Conservation (phyloP, 2,329 filamentous ascomycete species). For the Gnomoniopsis smithogilvyi region DNA sequence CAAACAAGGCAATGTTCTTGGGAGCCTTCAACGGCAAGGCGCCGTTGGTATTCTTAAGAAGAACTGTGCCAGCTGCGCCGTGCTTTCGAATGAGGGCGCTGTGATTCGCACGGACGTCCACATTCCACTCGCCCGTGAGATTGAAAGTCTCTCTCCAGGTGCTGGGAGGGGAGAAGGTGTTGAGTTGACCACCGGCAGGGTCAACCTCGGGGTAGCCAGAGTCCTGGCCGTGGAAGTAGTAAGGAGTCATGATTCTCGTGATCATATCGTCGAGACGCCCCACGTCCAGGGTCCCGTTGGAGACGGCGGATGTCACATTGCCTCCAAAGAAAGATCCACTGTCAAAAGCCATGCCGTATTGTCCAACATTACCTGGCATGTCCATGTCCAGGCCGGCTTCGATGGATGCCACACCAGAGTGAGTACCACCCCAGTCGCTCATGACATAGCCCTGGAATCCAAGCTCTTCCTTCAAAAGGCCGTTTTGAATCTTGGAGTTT, state of each 20-base stretch:
- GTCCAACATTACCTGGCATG: conserved; percentile 44
- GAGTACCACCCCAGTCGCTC: conserved; percentile 58
- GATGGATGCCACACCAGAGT: conserved; percentile 38
- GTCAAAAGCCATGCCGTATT: conserved; percentile 27
- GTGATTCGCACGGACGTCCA: conserved; percentile 50
- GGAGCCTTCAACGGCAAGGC: conserved; percentile 56
- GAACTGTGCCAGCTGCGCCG: conserved; percentile 54
- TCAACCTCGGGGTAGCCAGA: conserved; percentile 40
- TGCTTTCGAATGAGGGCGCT: conserved; percentile 55
- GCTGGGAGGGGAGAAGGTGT: conserved; percentile 45
- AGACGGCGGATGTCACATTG: conserved; percentile 43
- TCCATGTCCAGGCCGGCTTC: conserved; percentile 26
- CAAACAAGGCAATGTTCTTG: conserved; percentile 55
- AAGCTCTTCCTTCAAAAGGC: conserved; percentile 69
- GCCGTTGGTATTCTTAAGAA: conserved; percentile 68
- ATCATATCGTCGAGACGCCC: conserved; percentile 44
- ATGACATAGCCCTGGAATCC: conserved; percentile 75
- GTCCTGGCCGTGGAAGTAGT: conserved; percentile 48
- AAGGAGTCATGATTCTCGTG: conserved; percentile 52
- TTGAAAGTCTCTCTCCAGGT: conserved; percentile 39
- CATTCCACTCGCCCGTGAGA: conserved; percentile 42
- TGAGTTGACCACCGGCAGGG: conserved; percentile 44
- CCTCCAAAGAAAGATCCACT: conserved; percentile 41
- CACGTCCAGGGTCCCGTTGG: conserved; percentile 41
- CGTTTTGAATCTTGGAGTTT: conserved; percentile 70